phyloP scores from a whole-genome alignment of 2,329 filamentous ascomycete species.

The Pezicula radicicola region DNA sequence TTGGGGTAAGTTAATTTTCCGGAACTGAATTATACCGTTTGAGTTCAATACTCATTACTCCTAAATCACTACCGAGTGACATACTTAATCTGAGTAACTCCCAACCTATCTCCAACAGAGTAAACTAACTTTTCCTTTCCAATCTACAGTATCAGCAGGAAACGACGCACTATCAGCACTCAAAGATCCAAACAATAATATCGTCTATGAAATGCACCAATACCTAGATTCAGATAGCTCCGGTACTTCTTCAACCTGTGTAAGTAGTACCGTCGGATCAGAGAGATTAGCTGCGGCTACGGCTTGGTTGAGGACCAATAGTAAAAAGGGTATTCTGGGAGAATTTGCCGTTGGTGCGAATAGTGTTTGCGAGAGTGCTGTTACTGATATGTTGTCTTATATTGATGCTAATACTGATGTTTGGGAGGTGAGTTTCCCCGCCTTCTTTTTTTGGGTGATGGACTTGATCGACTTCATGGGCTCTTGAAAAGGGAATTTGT shows the following conservation, averaged over 20 bases:
- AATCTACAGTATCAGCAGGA: constrained; percentile 24
- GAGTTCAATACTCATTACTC: too few relatives aligned
- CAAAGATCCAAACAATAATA: constrained; percentile 45
- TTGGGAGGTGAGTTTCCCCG: constrained; percentile 31
- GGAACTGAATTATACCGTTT: too few relatives aligned
- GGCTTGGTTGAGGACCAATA: constrained; percentile 47
- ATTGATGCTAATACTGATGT: constrained; percentile 45
- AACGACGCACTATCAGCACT: constrained; percentile 43
- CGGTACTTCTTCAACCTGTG: constrained; percentile 44
- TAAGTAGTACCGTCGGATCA: constrained; percentile 44
- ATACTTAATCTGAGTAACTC: too few relatives aligned
- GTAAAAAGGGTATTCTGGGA: constrained; percentile 46
- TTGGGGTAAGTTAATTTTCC: constrained; percentile 26
- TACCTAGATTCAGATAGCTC: constrained; percentile 52
- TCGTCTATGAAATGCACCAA: constrained; percentile 58
- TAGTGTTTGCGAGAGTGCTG: constrained; percentile 39
- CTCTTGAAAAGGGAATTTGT: too few relatives aligned
- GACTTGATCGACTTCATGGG: too few relatives aligned
- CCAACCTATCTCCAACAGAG: too few relatives aligned
- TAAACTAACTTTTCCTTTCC: too few relatives aligned
- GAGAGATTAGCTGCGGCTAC: constrained; percentile 47
- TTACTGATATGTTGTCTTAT: constrained; percentile 44
- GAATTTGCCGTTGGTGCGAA: constrained; percentile 45
- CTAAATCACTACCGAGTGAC: too few relatives aligned
- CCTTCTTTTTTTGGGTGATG: background rate